These are phyloP conservation scores for Leccinum incarnatum DNA, from an alignment of 768 basidiomycete species.

Conservation along the genomic window DNA sequence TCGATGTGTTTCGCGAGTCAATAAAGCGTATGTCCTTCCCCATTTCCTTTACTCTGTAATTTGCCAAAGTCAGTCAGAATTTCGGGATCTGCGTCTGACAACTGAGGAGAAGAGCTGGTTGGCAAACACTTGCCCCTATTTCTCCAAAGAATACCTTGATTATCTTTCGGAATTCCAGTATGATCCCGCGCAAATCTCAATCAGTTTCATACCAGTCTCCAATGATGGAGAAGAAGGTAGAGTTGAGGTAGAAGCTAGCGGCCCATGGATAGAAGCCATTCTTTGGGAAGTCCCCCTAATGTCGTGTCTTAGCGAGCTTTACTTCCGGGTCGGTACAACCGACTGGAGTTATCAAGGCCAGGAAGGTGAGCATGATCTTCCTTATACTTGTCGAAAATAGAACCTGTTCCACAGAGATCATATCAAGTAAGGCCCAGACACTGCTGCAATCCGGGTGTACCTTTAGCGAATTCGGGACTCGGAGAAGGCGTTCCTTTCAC, in stretches of 20 bases:
- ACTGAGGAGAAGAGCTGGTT: constrained; percentile 68
- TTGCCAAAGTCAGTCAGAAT: constrained; percentile 49
- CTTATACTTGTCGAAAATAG: not conserved
- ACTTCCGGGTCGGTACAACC: constrained; percentile 69
- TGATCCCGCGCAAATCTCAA: constrained; percentile 59
- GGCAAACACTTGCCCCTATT: constrained; percentile 64
- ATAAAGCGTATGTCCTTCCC: constrained; percentile 52
- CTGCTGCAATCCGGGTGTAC: constrained; percentile 63
- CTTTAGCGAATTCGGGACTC: constrained; percentile 87
- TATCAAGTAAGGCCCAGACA: constrained; percentile 66
- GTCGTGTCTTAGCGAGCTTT: constrained; percentile 87
- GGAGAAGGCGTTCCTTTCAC: constrained; percentile 70
- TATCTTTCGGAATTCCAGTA: constrained; percentile 71
- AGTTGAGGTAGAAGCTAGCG: constrained; percentile 69
- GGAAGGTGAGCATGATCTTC: constrained; percentile 47
- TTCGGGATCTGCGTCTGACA: constrained; percentile 61
- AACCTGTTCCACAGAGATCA: constrained; percentile 48
- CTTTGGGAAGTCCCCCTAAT: constrained; percentile 97
- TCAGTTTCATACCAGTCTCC: constrained; percentile 60
- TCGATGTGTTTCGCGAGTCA: constrained; percentile 42
- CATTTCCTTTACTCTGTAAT: constrained; percentile 2
- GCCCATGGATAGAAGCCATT: constrained; percentile 81
- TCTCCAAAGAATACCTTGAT: constrained; percentile 68
- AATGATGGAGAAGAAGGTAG: constrained; percentile 51
- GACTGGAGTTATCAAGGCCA: constrained; percentile 89